These are phyloP conservation scores for Verticillium dahliae DNA, from an alignment of 2,329 filamentous ascomycete genomes.

Conservation along the genomic window DNA sequence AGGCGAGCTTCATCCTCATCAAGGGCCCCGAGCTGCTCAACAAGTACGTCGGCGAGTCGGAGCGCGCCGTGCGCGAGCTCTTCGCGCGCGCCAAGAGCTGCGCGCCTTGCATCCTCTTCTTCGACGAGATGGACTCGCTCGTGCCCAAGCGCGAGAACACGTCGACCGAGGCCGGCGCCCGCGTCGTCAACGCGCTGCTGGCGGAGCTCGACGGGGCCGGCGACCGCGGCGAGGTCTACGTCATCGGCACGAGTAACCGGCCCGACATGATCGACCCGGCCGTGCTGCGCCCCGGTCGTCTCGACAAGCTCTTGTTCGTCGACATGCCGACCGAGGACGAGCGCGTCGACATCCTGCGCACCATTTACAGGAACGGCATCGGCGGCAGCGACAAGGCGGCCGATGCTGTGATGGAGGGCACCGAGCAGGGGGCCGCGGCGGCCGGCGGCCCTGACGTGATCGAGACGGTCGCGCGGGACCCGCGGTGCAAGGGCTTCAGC, in stretches of 20 bases:
- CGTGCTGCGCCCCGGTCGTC: constrained; percentile 83
- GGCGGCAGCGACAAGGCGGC: constrained; percentile 19
- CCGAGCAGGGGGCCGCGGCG: constrained; percentile 22
- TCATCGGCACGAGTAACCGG: constrained; percentile 90
- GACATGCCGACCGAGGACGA: constrained; percentile 75
- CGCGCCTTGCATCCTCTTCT: constrained; percentile 79
- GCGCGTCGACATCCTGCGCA: constrained; percentile 77
- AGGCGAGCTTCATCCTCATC: constrained; percentile 96
- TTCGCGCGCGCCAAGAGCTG: constrained; percentile 83
- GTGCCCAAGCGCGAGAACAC: constrained; percentile 76
- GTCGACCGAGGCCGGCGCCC: constrained; percentile 73
- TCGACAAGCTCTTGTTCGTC: constrained; percentile 85
- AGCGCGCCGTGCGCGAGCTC: constrained; percentile 85
- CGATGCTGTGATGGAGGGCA: constrained; percentile 39
- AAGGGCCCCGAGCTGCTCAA: constrained; percentile 95
- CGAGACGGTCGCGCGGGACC: constrained; percentile 58
- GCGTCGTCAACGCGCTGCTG: constrained; percentile 91
- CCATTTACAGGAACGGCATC: constrained; percentile 50
- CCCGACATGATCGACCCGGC: constrained; percentile 96
- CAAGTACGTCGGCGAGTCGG: constrained; percentile 96
- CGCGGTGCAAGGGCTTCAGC: constrained; percentile 69
- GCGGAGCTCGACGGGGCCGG: constrained; percentile 88
- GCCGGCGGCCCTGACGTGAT: constrained; percentile 24
- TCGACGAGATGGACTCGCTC: constrained; percentile 92
- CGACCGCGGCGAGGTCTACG: constrained; percentile 78